Percentiles rank a stretch among this genome's conserved stretches.
Evolutionary conservation across 306 rosid species (phyloP).

Genomic region (Malus fusca): DNA sequence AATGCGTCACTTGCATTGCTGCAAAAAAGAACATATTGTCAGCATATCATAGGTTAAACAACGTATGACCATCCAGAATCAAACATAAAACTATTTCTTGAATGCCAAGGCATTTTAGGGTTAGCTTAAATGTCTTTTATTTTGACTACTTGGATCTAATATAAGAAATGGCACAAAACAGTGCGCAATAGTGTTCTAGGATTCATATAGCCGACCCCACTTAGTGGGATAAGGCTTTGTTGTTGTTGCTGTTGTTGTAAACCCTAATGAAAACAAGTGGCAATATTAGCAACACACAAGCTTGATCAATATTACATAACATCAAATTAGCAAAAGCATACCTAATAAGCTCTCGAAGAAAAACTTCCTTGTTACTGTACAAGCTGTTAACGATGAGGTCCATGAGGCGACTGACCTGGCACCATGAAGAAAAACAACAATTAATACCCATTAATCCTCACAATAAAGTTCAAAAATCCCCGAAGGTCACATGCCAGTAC

Average conservation of each 20-base stretch:
- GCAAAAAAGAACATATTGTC: neutral
- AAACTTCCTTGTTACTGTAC: constrained; percentile 95
- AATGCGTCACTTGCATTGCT: constrained; percentile 99
- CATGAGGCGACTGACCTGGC: constrained; percentile 95
- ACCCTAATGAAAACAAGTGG: neutral
- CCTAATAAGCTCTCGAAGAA: constrained; percentile 96
- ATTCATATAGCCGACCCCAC: no score
- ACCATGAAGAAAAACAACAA: constrained; percentile 2
- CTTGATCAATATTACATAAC: neutral
- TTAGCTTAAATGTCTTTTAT: no score
- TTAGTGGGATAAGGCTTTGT: no score
- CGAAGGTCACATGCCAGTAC: constrained; percentile 24
- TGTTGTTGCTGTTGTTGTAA: no score
- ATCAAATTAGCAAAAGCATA: constrained; percentile 4
- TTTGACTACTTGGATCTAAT: no score
- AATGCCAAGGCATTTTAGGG: no score
- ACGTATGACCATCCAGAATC: neutral
- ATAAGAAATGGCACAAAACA: no score
- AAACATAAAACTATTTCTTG: neutral
- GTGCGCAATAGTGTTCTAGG: no score
- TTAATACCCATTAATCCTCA: neutral
- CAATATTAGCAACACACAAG: neutral
- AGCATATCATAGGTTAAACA: neutral
- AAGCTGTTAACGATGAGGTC: constrained; percentile 97
- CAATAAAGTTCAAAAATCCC: neutral